Conservation (phyloP, 2,329 filamentous ascomycete genomes). For the Penicillium sp. region DNA sequence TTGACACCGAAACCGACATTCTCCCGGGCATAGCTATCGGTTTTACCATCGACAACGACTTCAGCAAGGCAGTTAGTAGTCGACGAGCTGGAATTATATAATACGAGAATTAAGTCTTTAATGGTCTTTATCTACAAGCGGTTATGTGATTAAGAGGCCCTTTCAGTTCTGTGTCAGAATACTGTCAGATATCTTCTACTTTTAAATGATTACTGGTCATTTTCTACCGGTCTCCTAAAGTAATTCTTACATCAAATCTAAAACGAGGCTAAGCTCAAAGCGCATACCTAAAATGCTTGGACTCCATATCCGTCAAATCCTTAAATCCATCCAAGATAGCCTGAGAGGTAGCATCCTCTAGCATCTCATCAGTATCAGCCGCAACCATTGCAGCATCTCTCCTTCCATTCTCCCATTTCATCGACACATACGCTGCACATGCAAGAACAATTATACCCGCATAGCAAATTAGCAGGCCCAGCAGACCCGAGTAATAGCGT, state of each 20-base stretch:
- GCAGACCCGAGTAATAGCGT: slow-evolving; percentile 46
- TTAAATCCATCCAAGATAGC: slow-evolving; percentile 35
- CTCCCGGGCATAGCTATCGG: too few relatives aligned
- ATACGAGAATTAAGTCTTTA: neutral
- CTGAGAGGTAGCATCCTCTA: slow-evolving; percentile 15
- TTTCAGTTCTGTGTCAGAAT: neutral
- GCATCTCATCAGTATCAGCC: neutral
- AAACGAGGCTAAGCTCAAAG: slow-evolving; percentile 17
- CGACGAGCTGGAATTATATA: too few relatives aligned
- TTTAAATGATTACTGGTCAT: too few relatives aligned
- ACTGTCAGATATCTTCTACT: neutral
- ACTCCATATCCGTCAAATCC: slow-evolving; percentile 38
- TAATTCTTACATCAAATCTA: neutral
- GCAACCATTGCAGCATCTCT: slow-evolving; percentile 14
- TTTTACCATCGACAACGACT: too few relatives aligned
- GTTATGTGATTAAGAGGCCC: neutral
- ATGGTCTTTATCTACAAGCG: neutral
- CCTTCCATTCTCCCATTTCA: slow-evolving; percentile 27
- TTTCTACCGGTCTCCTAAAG: neutral
- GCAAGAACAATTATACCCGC: slow-evolving; percentile 41
- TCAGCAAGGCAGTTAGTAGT: too few relatives aligned
- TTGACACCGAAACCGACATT: too few relatives aligned
- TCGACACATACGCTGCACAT: slow-evolving; percentile 21
- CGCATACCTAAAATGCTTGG: slow-evolving; percentile 36
- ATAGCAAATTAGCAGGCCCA: slow-evolving; percentile 45